phyloP scores from a whole-genome alignment of 257 asterid species.

The Leonotis leonurus region DNA sequence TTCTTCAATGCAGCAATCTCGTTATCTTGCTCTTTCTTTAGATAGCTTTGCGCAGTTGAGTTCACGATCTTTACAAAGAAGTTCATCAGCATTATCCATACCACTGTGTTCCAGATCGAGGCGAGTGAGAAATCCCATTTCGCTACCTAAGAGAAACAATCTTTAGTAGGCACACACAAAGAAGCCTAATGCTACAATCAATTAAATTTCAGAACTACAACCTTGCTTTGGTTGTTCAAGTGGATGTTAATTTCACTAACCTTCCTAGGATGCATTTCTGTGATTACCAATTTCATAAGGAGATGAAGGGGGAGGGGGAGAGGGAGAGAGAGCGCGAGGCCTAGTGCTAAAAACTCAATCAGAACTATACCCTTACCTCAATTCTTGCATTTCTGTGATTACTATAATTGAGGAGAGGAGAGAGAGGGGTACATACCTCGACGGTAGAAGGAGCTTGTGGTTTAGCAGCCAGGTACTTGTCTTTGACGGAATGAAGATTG shows the following conservation, averaged over 20 bases:
- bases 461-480: slow-evolving; percentile 56
- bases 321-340: background rate
- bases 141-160: slow-evolving; percentile 31
- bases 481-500: slow-evolving; percentile 60
- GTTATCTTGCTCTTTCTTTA: slow-evolving; percentile 60
- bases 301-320: background rate
- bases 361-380: too few relatives aligned
- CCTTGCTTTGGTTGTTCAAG: too few relatives aligned
- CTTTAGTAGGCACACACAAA: background rate
- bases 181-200: too few relatives aligned
- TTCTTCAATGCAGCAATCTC: slow-evolving; percentile 45
- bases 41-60: slow-evolving; percentile 57
- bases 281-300: too few relatives aligned
- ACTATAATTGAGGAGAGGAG: too few relatives aligned
- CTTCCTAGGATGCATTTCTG: too few relatives aligned
- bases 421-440: slow-evolving; percentile 36
- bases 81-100: slow-evolving; percentile 74
- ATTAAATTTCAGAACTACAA: too few relatives aligned
- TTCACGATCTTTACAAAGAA: slow-evolving; percentile 69
- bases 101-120: slow-evolving; percentile 68
- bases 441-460: slow-evolving; percentile 45
- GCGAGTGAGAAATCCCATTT: slow-evolving; percentile 74
- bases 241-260: too few relatives aligned
- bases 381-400: too few relatives aligned
- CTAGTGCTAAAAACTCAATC: too few relatives aligned